Evolutionary conservation across 352 stramenopile genomes (phyloP), one percentile per base, ranked within the genome.

Genomic region (Phytophthora podocarpi): DNA sequence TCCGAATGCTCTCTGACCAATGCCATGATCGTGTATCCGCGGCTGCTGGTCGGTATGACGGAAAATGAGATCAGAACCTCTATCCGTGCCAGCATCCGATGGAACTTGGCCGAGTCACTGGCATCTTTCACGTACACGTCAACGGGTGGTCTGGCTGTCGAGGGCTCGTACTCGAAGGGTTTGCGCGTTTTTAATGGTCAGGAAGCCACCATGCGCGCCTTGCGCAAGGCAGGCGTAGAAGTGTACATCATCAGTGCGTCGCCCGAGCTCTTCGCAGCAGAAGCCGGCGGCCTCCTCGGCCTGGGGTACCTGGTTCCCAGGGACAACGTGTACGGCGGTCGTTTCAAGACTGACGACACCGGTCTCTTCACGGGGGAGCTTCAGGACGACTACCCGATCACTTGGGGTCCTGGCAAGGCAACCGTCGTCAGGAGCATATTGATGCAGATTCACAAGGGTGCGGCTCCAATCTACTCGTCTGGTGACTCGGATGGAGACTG

Each of bases 171-270:
- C 67, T 70, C 64, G 7, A 89, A 77, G 21, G 79, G 79, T 4
- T 51, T 89, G 28, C 79, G 79, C 16, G 64, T 78, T 36, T 89
- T 86, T 47, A 86, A 85, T 46, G 79, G 79, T 12, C 76, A 89
- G 45, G 76, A 89, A 56, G 78, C 79, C 1, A 73, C 60, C 12
- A 86, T 89, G 76, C 76, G 76, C 18, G 74, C 68, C n/a, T 61
- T 86, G 24, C 69, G 74, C 30, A 69, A 65, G 4, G 50, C 67
- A 21, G 67, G 57, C 36, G 59, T 73, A 6, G 74, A 83, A 23
- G 76, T 89, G 15, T 86, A 80, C 63, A 66, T 89, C 41, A 86
- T 89, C 70, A 86, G 76, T 36, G 79, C 79, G 39, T 86, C 79
- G 15, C 79, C 79, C 13, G 50, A 85, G 51, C 63, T 82, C 4